Base-by-base conservation (phyloP, 768 basidiomycete genomes). In the Rhodotorula sphaerocarpa region DNA sequence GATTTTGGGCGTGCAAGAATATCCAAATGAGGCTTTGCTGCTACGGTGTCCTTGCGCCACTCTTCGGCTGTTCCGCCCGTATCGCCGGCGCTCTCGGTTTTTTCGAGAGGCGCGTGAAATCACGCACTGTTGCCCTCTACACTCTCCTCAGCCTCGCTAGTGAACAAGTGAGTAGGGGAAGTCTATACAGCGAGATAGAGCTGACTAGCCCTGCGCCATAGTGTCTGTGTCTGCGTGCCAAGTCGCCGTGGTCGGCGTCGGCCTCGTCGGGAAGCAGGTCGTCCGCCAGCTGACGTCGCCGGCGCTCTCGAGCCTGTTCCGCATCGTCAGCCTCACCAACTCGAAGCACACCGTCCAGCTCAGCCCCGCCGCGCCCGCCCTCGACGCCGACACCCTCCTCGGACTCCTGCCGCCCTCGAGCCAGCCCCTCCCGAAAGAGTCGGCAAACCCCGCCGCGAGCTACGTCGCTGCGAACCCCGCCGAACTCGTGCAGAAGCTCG, bases 181-280 rank as follows among this genome's bases (percentile, higher is more conserved):
- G n/a, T n/a, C n/a, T n/a, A n/a, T n/a, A n/a, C n/a, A n/a, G n/a
- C n/a, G n/a, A n/a, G n/a, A n/a, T n/a, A n/a, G n/a, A n/a, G n/a
- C n/a, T n/a, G n/a, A n/a, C n/a, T n/a, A n/a, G n/a, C n/a, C n/a
- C n/a, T n/a, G n/a, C n/a, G n/a, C n/a, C n/a, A n/a, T n/a, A n/a
- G n/a, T n/a, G n/a, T n/a, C n/a, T n/a, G 50, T 58, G 57, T 50
- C 57, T 6, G 16, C 50, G 7, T 41, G 41, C 50, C 71, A 73
- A n/a, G 83, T 96, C 56, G 89, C 89, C 47, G 80, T 95, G 67
- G 80, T 96, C 58, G 95, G 95, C 61, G 82, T 90, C 36, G 95
- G 95, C 5, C 86, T 93, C 55, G 95, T 99, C 30, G 95, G 95
- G 33, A 79, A 82, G 44, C 88, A 58, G 73, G 82, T 97, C 71